phyloP scores from a whole-genome alignment of 1,284 basidiomycete species.

The Golubevia pallescens region DNA sequence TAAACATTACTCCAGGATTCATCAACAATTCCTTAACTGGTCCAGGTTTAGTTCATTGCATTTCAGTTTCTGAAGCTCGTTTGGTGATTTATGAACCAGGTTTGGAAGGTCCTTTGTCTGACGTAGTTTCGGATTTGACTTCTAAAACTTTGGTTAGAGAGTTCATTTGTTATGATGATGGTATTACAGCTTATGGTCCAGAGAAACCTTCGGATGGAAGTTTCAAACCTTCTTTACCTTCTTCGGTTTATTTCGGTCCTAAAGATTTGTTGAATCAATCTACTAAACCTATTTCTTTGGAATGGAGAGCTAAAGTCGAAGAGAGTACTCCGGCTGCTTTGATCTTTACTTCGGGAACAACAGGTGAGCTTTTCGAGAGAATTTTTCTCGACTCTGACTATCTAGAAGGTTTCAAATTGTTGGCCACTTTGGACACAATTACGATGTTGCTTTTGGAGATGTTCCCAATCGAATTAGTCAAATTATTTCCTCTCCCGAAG shows the following conservation, averaged over 20 bases:
- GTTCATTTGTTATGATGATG: constrained; percentile 54
- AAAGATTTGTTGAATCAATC: constrained; percentile 28
- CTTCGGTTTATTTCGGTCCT: constrained; percentile 31
- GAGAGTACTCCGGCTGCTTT: constrained; percentile 32
- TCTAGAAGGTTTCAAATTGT: too few species aligned
- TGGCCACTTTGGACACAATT: too few species aligned
- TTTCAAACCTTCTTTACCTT: constrained; percentile 14
- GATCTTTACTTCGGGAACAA: constrained; percentile 54
- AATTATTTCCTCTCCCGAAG: too few species aligned
- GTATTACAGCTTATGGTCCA: constrained; percentile 13
- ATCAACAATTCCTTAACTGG: constrained; percentile 63
- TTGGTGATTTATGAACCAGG: constrained; percentile 58
- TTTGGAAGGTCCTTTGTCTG: constrained; percentile 36
- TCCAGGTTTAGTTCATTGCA: constrained; percentile 56
- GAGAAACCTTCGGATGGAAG: constrained; percentile 19
- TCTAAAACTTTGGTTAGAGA: constrained; percentile 15
- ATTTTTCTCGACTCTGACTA: too few species aligned
- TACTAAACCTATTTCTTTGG: constrained; percentile 26
- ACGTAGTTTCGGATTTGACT: constrained; percentile 32
- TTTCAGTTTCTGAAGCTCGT: constrained; percentile 41
- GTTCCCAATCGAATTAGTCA: too few species aligned
- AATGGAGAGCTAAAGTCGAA: constrained; percentile 28
- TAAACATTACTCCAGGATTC: constrained; percentile 58
- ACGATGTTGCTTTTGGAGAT: too few species aligned
- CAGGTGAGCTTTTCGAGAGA: too few species aligned